phyloP scores from a whole-genome alignment of 129 eudicot species.

The carrot (Daucus carota) region DH1_v3.0 NC_030386.2:34607501-34608000 shows the following conservation, averaged over 20 bases:
- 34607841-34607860: constrained; percentile 79
- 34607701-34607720: constrained; percentile 91
- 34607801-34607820: not conserved
- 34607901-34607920: constrained; percentile 97
- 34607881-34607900: constrained; percentile 98
- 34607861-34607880: constrained; percentile 95
- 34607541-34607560: constrained; percentile 96
- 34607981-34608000: not conserved
- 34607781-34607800: not conserved
- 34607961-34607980: constrained; percentile 27
- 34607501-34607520: not conserved
- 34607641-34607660: constrained; percentile 74
- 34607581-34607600: constrained; percentile 99
- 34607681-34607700: constrained; percentile 98
- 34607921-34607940: constrained; percentile 88
- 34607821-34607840: constrained; percentile 38
- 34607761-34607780: not conserved
- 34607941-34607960: constrained; percentile 96
- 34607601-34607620: constrained; percentile 96
- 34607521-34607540: constrained; percentile 75
- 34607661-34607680: constrained; percentile 98
- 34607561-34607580: constrained; percentile 95
- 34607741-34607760: constrained; percentile 93
- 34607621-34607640: constrained; percentile 81
- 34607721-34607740: constrained; percentile 87